Evolutionary conservation across 2,329 filamentous ascomycete species (phyloP).

Genomic region (Talaromyces sp.): DNA sequence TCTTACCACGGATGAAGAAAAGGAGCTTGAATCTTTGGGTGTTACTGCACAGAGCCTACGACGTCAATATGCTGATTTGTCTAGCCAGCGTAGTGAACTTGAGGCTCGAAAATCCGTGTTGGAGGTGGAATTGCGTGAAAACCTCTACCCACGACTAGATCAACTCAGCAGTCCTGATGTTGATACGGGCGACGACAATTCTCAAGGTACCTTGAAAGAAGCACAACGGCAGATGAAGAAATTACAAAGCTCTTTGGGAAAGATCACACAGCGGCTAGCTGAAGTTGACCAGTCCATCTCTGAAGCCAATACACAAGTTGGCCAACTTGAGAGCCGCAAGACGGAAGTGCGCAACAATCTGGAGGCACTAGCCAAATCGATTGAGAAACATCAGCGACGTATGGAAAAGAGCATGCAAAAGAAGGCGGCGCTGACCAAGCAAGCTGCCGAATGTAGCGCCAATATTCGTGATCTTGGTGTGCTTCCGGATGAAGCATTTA

Average conservation of each 20-base stretch:
- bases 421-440: conserved; percentile 73
- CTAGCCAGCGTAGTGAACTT: conserved; percentile 68
- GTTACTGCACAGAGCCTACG: conserved; percentile 69
- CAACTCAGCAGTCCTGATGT: conserved; percentile 75
- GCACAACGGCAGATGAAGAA: conserved; percentile 78
- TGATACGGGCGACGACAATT: conserved; percentile 60
- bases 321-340: conserved; percentile 57
- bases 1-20: conserved; percentile 76
- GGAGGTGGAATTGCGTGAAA: conserved; percentile 84
- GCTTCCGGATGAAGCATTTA: conserved; percentile 88
- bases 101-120: conserved; percentile 78
- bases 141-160: conserved; percentile 80
- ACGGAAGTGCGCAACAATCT: conserved; percentile 67
- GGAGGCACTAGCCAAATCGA: conserved; percentile 70
- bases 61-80: conserved; percentile 72
- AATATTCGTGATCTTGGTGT: conserved; percentile 92
- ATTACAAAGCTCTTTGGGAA: conserved; percentile 63
- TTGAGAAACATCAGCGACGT: conserved; percentile 80
- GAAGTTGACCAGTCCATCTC: conserved; percentile 75
- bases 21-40: conserved; percentile 69
- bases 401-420: conserved; percentile 92
- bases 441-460: conserved; percentile 75
- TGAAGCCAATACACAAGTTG: conserved; percentile 51
- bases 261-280: conserved; percentile 65
- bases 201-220: conserved; percentile 67